These are phyloP conservation scores for Ogataea pini DNA, from an alignment of 805 yeast species.

Conservation along the genomic window DNA sequence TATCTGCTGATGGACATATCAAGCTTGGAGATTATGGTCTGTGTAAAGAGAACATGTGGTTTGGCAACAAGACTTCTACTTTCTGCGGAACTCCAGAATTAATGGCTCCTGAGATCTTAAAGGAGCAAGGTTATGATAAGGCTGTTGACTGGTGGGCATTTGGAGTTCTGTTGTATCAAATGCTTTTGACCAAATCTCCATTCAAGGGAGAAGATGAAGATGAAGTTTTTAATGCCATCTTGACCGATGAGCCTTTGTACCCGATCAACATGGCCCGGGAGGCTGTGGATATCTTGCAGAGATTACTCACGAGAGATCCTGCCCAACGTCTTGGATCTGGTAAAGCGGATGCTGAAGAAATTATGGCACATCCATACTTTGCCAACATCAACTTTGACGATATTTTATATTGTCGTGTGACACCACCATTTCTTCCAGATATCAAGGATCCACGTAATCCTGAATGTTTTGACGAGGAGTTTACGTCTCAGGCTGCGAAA, in stretches of 20 bases:
- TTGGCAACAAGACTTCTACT: slow-evolving; percentile 81
- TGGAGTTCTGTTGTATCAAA: slow-evolving; percentile 94
- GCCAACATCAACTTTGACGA: slow-evolving; percentile 88
- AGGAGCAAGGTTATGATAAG: slow-evolving; percentile 89
- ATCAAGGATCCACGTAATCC: slow-evolving; percentile 87
- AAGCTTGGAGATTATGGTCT: slow-evolving; percentile 97
- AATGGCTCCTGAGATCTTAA: slow-evolving; percentile 97
- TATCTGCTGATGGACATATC: slow-evolving; percentile 90
- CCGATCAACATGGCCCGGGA: slow-evolving; percentile 98
- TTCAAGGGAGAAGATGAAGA: slow-evolving; percentile 88
- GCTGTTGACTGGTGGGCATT: slow-evolving; percentile 99
- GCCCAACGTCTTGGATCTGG: slow-evolving; percentile 81
- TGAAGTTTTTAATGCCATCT: slow-evolving; percentile 94
- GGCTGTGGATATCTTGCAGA: slow-evolving; percentile 91
- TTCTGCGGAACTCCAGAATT: slow-evolving; percentile 99
- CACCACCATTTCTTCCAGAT: slow-evolving; percentile 90
- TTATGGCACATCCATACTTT: slow-evolving; percentile 95
- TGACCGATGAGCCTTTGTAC: slow-evolving; percentile 93
- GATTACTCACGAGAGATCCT: slow-evolving; percentile 88
- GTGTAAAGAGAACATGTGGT: slow-evolving; percentile 77
- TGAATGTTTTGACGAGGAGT: slow-evolving; percentile 90
- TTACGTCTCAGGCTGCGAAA: slow-evolving; percentile 91
- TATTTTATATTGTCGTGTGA: slow-evolving; percentile 64
- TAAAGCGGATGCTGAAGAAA: slow-evolving; percentile 84
- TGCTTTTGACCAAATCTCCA: slow-evolving; percentile 95